Conservation (phyloP, 345 rosid species). For the Eucalyptus sp. region DNA sequence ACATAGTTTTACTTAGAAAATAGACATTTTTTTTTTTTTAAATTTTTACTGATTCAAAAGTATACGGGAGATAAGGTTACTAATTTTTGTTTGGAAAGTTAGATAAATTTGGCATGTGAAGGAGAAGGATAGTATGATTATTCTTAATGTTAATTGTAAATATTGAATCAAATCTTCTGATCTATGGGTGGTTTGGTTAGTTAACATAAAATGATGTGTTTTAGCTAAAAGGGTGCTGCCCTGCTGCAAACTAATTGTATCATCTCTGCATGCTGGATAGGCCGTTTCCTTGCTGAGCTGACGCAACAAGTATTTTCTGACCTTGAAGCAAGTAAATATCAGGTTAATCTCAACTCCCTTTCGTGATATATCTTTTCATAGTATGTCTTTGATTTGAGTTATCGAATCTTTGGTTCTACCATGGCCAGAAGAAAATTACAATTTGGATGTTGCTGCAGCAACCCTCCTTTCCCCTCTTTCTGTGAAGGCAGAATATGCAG, state of each 20-base stretch:
- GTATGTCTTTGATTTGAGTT: not conserved
- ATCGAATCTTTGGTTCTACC: not conserved
- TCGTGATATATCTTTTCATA: not conserved
- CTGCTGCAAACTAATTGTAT: not conserved
- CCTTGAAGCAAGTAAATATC: conserved; percentile 95
- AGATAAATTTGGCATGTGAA: not conserved
- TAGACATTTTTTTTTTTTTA: not conserved
- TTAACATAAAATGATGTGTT: not conserved
- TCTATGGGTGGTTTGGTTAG: not conserved
- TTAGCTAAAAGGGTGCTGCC: not conserved
- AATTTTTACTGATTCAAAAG: not conserved
- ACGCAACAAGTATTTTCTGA: conserved; percentile 90
- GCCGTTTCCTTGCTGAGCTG: conserved; percentile 94
- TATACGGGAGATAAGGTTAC: not conserved
- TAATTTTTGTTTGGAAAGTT: not conserved
- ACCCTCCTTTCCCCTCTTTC: not conserved
- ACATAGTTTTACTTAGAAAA: not conserved
- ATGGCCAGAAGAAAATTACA: not conserved
- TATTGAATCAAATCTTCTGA: not conserved
- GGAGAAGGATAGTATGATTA: not conserved
- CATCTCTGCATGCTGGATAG: conserved; percentile 17
- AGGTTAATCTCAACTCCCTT: conserved; percentile 24
- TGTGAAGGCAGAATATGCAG: not conserved
- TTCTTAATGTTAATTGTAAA: not conserved
- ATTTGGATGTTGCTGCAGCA: not conserved